Base-by-base conservation (phyloP, 768 basidiomycete species). In the Leccinum incarnatum region DNA sequence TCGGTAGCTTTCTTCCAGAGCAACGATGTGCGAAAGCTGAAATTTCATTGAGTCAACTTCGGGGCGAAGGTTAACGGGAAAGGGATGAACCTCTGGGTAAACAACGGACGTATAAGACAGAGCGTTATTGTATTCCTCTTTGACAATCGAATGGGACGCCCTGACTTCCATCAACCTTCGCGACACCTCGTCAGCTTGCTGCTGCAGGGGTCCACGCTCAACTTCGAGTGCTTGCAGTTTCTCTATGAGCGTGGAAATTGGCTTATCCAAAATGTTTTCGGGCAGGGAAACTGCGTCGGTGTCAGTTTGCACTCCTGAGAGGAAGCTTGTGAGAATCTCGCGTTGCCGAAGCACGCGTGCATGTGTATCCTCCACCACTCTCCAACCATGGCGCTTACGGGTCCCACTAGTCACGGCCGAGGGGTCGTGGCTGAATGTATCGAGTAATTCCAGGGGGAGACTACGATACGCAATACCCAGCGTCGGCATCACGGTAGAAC, bases 341-440 rank as follows among this genome's bases (percentile, higher is more conserved):
- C 84, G 83, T 67, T 93, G 90, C 32, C 81, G 81, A 23, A 74
- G 57, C 19, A 91, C 74, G 45, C 88, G 84, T 27, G 77, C 66
- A 65, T 89, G 78, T 55, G 91, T 88, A 58, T 93, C 88, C 58
- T 93, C 90, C 15, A 91, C 87, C 2, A 86, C 88, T 60, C 80
- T 77, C 86, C 87, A 92, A 10, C 89, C 83, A 53, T 74, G 76
- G 29, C 80, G 77, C 46, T 81, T 77, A 50, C 85, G 81, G 0
- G 89, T 89, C 6, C 80, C 74, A 17, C 87, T 81, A 3, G 84
- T 88, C 19, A 91, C 84, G n/a, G 86, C 84, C 2, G 88, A 83
- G 51, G 90, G 90, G 68, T 93, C 90, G 59, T 89, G 88, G 37
- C 80, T 82, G 65, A 91, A 84, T 3, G 89, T 86, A 51, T 91